These are phyloP conservation scores for Benincasa hispida DNA, from an alignment of 306 rosid species.

Conservation along the genomic window DNA sequence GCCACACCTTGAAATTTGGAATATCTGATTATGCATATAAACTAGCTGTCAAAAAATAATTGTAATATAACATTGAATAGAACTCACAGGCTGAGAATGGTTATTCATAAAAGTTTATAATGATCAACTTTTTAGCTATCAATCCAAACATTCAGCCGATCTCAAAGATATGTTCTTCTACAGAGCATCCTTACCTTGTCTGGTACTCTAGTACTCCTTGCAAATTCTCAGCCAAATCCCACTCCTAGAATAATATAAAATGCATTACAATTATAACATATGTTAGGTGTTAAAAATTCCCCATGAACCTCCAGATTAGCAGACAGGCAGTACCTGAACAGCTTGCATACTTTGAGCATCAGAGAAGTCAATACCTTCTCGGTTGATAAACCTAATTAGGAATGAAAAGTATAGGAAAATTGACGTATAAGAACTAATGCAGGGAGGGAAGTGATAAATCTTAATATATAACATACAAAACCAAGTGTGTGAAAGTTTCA, in stretches of 20 bases:
- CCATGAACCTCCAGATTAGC: slow-evolving; percentile 16
- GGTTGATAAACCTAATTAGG: slow-evolving; percentile 64
- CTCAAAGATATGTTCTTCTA: slow-evolving; percentile 2
- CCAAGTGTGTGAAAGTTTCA: neutral
- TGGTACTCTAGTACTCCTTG: slow-evolving; percentile 96
- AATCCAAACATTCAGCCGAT: neutral
- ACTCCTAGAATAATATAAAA: slow-evolving; percentile 43
- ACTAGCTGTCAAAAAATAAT: neutral
- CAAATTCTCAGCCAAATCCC: slow-evolving; percentile 92
- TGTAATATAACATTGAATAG: neutral
- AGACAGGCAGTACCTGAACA: slow-evolving; percentile 51
- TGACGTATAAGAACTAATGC: neutral
- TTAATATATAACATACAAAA: neutral
- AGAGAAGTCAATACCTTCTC: slow-evolving; percentile 95
- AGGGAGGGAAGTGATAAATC: neutral
- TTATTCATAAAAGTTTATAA: neutral
- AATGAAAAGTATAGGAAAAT: too few relatives aligned
- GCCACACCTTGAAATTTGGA: slow-evolving; percentile 90
- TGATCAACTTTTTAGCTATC: neutral
- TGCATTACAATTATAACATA: slow-evolving; percentile 14
- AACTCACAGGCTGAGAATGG: neutral
- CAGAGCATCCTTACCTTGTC: slow-evolving; percentile 54
- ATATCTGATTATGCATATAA: slow-evolving; percentile 33
- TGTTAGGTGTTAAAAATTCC: slow-evolving; percentile 7
- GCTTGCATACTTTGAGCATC: slow-evolving; percentile 98